Conservation (phyloP, 2,329 filamentous ascomycete genomes). For the Nothophaeocryptopus gaeumannii region DNA sequence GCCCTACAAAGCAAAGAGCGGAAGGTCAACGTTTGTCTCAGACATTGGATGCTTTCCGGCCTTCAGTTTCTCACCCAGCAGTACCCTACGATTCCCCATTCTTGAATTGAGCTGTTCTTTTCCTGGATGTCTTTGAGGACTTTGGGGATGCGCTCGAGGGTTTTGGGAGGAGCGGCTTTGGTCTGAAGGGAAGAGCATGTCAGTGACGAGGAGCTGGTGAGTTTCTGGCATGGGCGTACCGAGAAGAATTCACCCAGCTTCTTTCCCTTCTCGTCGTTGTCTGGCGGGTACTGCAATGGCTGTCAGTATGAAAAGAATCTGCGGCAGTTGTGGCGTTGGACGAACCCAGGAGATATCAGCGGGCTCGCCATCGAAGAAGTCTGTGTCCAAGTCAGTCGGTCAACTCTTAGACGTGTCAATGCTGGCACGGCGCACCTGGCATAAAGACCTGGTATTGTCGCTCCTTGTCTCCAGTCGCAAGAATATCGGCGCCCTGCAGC, state of each 20-base stretch:
- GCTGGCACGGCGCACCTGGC: slow-evolving; percentile 45
- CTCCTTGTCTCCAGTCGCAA: slow-evolving; percentile 62
- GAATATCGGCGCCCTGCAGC: slow-evolving; percentile 62
- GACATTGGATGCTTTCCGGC: too few species aligned
- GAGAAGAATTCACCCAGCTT: slow-evolving; percentile 60
- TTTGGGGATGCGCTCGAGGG: slow-evolving; percentile 54
- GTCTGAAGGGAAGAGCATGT: slow-evolving; percentile 30
- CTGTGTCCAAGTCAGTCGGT: slow-evolving; percentile 35
- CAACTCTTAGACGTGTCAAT: not conserved
- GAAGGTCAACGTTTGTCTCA: too few species aligned
- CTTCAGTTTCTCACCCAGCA: too few species aligned
- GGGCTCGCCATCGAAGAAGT: slow-evolving; percentile 80
- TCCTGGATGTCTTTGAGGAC: slow-evolving; percentile 55
- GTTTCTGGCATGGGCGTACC: slow-evolving; percentile 1
- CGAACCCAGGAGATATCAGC: slow-evolving; percentile 47
- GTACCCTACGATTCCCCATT: slow-evolving; percentile 60
- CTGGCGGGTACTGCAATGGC: slow-evolving; percentile 38
- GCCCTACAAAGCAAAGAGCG: too few species aligned
- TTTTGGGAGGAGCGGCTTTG: slow-evolving; percentile 57
- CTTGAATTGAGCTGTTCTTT: slow-evolving; percentile 47
- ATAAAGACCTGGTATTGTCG: slow-evolving; percentile 81
- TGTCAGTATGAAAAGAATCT: not conserved
- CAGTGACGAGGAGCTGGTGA: slow-evolving; percentile 1
- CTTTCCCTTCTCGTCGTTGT: slow-evolving; percentile 58
- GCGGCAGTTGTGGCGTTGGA: not conserved